These are phyloP conservation scores for Colletotrichum horii DNA, from an alignment of 2,329 filamentous ascomycete genomes.

Conservation along the genomic window DNA sequence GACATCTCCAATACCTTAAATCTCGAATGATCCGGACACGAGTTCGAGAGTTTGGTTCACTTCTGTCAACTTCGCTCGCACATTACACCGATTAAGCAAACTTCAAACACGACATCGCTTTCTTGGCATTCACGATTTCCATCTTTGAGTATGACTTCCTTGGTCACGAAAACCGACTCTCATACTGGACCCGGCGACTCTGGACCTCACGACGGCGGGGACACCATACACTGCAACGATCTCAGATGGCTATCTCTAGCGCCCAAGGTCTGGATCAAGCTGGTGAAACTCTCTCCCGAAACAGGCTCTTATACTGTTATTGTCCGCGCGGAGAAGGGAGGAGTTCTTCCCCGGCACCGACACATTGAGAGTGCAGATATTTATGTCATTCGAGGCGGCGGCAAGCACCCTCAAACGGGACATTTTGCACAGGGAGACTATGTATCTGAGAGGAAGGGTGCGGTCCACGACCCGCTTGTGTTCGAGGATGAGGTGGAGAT, in stretches of 20 bases:
- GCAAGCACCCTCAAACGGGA: background rate
- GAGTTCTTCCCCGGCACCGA: background rate
- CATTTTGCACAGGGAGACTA: background rate
- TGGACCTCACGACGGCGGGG: background rate
- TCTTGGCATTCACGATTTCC: background rate
- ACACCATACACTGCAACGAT: background rate
- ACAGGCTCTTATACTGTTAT: background rate
- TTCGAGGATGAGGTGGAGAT: background rate
- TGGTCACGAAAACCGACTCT: background rate
- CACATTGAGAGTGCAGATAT: background rate
- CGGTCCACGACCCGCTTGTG: background rate
- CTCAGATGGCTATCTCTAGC: background rate
- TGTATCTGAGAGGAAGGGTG: background rate
- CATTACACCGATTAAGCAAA: background rate
- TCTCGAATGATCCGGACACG: background rate
- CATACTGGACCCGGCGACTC: background rate
- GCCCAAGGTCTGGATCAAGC: background rate
- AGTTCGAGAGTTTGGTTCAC: background rate
- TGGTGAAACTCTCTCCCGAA: background rate
- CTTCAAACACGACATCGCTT: background rate
- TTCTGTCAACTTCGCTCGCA: background rate
- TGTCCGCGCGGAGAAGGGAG: background rate
- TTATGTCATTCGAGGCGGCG: background rate
- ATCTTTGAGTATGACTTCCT: background rate
- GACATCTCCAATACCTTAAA: background rate